Evolutionary conservation across 1,139 yeast species (phyloP).

Genomic region (Debaryomyces robertsiae): DNA sequence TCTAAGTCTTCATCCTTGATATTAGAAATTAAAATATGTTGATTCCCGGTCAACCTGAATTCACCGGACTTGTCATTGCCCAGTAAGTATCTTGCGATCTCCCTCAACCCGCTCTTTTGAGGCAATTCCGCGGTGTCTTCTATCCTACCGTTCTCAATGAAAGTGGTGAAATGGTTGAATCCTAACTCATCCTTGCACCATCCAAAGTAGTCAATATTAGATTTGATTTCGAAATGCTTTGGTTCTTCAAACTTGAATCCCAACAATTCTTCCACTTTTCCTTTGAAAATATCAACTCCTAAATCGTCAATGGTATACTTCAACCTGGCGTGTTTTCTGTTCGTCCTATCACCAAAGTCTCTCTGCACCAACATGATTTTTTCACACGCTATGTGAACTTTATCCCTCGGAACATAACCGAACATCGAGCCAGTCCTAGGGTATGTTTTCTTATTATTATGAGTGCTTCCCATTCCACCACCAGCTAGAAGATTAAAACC

Average conservation of each 20-base stretch:
- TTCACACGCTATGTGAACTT: constrained; percentile 80
- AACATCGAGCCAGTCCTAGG: constrained; percentile 91
- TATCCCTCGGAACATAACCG: constrained; percentile 71
- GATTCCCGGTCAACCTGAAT: constrained; percentile 94
- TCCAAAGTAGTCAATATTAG: constrained; percentile 90
- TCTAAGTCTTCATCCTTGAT: constrained; percentile 70
- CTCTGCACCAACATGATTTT: constrained; percentile 93
- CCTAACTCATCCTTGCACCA: constrained; percentile 93
- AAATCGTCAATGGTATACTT: constrained; percentile 94
- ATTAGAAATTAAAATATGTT: constrained; percentile 79
- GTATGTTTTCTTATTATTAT: constrained; percentile 93
- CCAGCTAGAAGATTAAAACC: constrained; percentile 93
- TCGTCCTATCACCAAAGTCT: constrained; percentile 92
- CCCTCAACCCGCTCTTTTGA: constrained; percentile 83
- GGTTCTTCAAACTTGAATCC: constrained; percentile 76
- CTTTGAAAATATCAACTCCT: constrained; percentile 80
- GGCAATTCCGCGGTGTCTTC: constrained; percentile 90
- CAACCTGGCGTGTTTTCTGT: constrained; percentile 97
- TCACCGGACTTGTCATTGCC: constrained; percentile 61
- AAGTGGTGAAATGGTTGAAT: constrained; percentile 86
- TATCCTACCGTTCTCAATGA: constrained; percentile 95
- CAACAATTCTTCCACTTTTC: constrained; percentile 79
- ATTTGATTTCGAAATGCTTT: constrained; percentile 72
- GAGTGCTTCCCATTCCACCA: constrained; percentile 99
- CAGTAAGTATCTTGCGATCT: constrained; percentile 68